Base-by-base conservation (phyloP, 768 basidiomycete genomes). In the Russula earlei region DNA sequence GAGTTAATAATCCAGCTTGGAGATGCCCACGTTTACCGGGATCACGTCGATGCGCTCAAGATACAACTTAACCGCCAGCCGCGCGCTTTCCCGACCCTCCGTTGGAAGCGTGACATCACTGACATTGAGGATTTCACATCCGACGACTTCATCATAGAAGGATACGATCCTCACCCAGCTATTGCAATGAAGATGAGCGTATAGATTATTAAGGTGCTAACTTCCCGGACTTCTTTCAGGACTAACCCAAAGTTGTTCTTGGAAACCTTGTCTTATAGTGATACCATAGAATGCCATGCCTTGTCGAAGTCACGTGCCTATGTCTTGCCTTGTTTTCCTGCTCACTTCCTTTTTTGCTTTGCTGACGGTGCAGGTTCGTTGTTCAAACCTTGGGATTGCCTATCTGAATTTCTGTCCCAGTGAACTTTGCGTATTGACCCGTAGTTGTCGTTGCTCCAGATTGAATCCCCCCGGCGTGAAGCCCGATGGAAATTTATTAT, bases 161-260 rank as follows among this genome's bases (percentile, higher is more conserved):
- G 90, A 3, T 97, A 97, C 66, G 76, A 87, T 59, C 85, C 89
- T 10, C 80, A 91, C 68, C 84, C 84, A 2, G 75, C 79, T 60
- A 90, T 97, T 64, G 75, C 87, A 29, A 96, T 96, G 93, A 92
- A 93, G 74, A 96, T 97, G 95, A 92, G 88, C 68, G 90, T 91
- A 46, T 58, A 58, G 25, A 25, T 33, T n/a, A 43, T 43, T 90
- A 58, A 60, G 37, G 51, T 54, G 34, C 34, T 14, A n/a, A 6
- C 27, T 36, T 38, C 25, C 3, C 3, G 31, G 27, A 46, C 15
- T 10, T 48, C 40, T 5, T 5, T 36, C 36, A 10, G n/a, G n/a
- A n/a, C n/a, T 2, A 17, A 15, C 22, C 24, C 48, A 38, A 47
- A 37, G 29, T 50, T 24, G 44, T 49, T 55, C n/a, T 42, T 8